Conservation (phyloP, 257 asterid species). For the Phtheirospermum japonicum region DNA sequence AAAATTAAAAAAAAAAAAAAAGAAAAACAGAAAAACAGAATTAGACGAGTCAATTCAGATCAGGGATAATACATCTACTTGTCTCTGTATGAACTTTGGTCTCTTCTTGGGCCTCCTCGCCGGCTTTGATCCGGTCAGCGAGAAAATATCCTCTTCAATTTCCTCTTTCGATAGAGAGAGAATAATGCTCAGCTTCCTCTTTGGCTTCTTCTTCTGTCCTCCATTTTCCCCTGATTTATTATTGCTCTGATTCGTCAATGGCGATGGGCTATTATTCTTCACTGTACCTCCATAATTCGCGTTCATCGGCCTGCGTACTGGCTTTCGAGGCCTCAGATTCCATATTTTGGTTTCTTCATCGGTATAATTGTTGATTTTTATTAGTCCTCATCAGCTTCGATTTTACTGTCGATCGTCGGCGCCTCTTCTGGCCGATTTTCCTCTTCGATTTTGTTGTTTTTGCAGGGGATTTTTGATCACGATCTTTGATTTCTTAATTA, state of each 20-base stretch:
- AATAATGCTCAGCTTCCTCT: slow-evolving; percentile 42
- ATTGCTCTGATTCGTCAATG: neutral
- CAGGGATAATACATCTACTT: slow-evolving; percentile 40
- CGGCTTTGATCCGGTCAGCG: slow-evolving; percentile 64
- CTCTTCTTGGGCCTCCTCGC: slow-evolving; percentile 78
- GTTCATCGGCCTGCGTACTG: slow-evolving; percentile 34
- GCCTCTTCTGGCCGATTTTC: slow-evolving; percentile 31
- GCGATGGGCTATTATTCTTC: slow-evolving; percentile 21
- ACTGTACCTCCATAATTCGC: slow-evolving; percentile 38
- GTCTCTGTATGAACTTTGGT: slow-evolving; percentile 50
- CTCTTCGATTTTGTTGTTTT: slow-evolving; percentile 36
- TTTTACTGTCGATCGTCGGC: slow-evolving; percentile 15
- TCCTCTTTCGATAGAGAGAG: slow-evolving; percentile 52
- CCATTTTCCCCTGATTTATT: slow-evolving; percentile 31
- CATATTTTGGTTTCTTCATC: slow-evolving; percentile 53
- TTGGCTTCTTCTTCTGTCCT: slow-evolving; percentile 37
- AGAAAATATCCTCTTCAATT: slow-evolving; percentile 68
- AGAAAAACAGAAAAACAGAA: neutral
- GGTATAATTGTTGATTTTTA: neutral
- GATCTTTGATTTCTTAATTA: slow-evolving; percentile 39
- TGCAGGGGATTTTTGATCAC: slow-evolving; percentile 42
- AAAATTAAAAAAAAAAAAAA: neutral
- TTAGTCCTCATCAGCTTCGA: slow-evolving; percentile 25
- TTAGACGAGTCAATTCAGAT: slow-evolving; percentile 1
- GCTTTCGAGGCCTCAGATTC: slow-evolving; percentile 62